These are phyloP conservation scores for Ascochyta fabae DNA, from an alignment of 2,329 filamentous ascomycete species.

Conservation along the genomic window DNA sequence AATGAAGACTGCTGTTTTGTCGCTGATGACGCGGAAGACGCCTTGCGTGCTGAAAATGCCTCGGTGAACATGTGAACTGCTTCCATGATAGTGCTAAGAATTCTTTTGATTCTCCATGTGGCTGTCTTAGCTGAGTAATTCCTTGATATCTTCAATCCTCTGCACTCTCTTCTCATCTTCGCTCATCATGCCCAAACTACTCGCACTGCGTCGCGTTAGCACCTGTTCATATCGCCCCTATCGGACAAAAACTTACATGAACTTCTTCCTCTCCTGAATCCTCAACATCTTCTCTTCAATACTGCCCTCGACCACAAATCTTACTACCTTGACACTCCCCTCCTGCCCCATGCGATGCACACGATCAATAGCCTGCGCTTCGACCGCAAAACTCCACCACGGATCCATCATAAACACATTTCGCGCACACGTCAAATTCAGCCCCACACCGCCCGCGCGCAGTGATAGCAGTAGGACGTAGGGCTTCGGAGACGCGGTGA, in stretches of 20 bases:
- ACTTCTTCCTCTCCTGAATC: slow-evolving; percentile 95
- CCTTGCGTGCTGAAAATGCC: neutral
- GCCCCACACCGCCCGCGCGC: slow-evolving; percentile 87
- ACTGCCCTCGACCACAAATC: slow-evolving; percentile 88
- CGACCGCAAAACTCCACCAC: slow-evolving; percentile 98
- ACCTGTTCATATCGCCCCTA: neutral
- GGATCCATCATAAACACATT: slow-evolving; percentile 99
- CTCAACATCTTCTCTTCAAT: slow-evolving; percentile 95
- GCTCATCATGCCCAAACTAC: slow-evolving; percentile 89
- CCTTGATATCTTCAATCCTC: slow-evolving; percentile 91
- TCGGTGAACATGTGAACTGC: neutral
- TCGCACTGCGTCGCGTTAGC: slow-evolving; percentile 69
- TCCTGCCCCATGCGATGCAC: slow-evolving; percentile 97
- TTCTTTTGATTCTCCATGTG: neutral
- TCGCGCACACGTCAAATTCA: slow-evolving; percentile 89
- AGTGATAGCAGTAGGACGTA: slow-evolving; percentile 82
- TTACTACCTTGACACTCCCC: slow-evolving; percentile 80
- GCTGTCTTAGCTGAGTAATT: slow-evolving; percentile 70
- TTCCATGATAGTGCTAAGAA: no score
- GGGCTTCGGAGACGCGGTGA: slow-evolving; percentile 64
- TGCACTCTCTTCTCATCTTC: slow-evolving; percentile 92
- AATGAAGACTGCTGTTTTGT: neutral
- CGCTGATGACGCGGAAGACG: neutral
- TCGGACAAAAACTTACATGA: slow-evolving; percentile 70
- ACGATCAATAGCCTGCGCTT: slow-evolving; percentile 96